Conservation (phyloP, 1,284 basidiomycete species). For the Ustilago curta region DNA sequence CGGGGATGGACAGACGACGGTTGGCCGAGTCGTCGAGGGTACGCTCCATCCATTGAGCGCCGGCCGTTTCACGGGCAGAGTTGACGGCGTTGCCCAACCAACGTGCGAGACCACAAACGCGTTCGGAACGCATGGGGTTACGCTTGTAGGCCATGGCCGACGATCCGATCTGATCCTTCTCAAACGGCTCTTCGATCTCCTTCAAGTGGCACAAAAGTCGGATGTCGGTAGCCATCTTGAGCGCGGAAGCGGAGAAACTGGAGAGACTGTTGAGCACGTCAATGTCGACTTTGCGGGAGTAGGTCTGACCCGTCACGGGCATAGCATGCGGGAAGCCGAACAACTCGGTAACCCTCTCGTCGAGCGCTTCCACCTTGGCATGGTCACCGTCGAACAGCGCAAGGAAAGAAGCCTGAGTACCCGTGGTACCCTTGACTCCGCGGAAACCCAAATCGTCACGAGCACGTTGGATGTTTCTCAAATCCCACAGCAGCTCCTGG, state of each 20-base stretch:
- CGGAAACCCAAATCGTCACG: conserved; percentile 95
- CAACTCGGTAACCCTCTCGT: conserved; percentile 80
- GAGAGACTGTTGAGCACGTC: conserved; percentile 91
- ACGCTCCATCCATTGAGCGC: conserved; percentile 69
- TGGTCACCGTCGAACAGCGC: conserved; percentile 90
- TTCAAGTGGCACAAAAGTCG: conserved; percentile 73
- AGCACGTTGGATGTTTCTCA: conserved; percentile 90
- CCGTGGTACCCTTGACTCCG: conserved; percentile 98
- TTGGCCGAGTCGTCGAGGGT: conserved; percentile 79
- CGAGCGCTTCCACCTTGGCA: conserved; percentile 88
- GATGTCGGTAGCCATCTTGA: conserved; percentile 98
- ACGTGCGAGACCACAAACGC: conserved; percentile 94
- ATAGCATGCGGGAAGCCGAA: conserved; percentile 94
- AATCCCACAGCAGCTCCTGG: conserved; percentile 91
- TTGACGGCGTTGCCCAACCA: conserved; percentile 74
- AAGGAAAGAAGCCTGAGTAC: conserved; percentile 96
- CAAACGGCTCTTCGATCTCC: conserved; percentile 99
- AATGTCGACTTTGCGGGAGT: conserved; percentile 96
- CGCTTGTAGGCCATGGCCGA: conserved; percentile 99
- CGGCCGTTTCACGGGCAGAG: conserved; percentile 71
- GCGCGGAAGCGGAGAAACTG: conserved; percentile 91
- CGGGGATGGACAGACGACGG: conserved; percentile 92
- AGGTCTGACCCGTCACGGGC: conserved; percentile 98
- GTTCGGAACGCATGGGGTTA: conserved; percentile 98
- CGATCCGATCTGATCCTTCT: conserved; percentile 95